Evolutionary conservation across 2,329 filamentous ascomycete species (phyloP).

Genomic region (Stagonosporopsis cucurbitacearum): DNA sequence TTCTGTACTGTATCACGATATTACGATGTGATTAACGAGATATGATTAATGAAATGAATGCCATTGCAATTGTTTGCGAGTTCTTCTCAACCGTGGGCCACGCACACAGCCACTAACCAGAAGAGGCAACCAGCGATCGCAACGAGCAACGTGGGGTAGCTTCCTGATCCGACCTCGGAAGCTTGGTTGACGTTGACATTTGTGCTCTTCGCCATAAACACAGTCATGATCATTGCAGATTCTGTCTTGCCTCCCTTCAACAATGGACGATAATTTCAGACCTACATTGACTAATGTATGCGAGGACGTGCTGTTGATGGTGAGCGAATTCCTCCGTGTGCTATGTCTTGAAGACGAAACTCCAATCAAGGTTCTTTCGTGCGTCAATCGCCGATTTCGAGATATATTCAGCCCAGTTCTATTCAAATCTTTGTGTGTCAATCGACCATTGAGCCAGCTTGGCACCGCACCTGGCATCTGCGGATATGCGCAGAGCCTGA

Average conservation of each 20-base stretch:
- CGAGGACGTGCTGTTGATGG: constrained; percentile 26
- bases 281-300: constrained; percentile 24
- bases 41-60: constrained; percentile 12
- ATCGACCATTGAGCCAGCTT: constrained; percentile 23
- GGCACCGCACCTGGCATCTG: not conserved
- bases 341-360: not conserved
- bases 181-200: constrained; percentile 10
- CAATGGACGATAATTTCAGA: not conserved
- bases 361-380: constrained; percentile 19
- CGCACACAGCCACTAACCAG: not conserved
- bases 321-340: constrained; percentile 19
- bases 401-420: constrained; percentile 15
- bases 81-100: not conserved
- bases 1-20: constrained; percentile 7
- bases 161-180: constrained; percentile 9
- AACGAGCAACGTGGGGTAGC: constrained; percentile 17
- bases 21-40: constrained; percentile 19
- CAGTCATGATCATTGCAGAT: too few species aligned
- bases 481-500: constrained; percentile 16
- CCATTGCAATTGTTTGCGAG: not conserved
- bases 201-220: not conserved
- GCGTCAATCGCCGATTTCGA: constrained; percentile 20
- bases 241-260: not conserved
- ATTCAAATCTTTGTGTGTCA: constrained; percentile 25
- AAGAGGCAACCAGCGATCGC: constrained; percentile 9